A percentile compares a stretch with the other conserved stretches of the same genome.
Evolutionary conservation across 139 green algal genomes (phyloP).

Genomic region (Tetradesmus obliquus): DNA sequence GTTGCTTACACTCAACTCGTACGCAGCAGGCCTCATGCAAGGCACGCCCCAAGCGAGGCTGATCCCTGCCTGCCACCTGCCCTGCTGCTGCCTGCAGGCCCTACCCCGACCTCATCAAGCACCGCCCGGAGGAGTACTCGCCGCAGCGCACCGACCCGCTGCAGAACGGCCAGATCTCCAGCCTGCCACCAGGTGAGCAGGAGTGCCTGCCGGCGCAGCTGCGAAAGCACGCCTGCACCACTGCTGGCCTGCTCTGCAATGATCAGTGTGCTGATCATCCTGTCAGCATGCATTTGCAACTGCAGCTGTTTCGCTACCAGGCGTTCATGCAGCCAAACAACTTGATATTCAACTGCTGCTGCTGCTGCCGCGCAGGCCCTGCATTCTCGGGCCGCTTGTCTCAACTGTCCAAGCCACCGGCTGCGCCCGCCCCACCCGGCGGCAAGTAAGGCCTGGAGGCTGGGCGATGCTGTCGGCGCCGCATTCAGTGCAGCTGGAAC

Average conservation of each 20-base stretch:
- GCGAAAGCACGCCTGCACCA: neutral
- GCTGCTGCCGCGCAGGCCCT: neutral
- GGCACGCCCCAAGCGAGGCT: too few relatives aligned
- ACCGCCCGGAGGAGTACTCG: constrained; percentile 5
- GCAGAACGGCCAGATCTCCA: constrained; percentile 39
- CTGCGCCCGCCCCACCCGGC: neutral
- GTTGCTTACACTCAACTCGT: too few relatives aligned
- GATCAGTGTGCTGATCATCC: too few relatives aligned
- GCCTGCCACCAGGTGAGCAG: constrained; percentile 5
- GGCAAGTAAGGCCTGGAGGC: neutral
- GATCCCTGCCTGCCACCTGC: too few relatives aligned
- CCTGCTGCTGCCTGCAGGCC: neutral
- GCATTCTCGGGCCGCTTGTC: neutral
- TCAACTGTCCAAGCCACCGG: neutral
- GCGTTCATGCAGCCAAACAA: too few relatives aligned
- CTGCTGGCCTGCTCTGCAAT: neutral
- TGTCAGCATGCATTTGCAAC: too few relatives aligned
- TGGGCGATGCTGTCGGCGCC: too few relatives aligned
- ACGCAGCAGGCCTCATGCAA: neutral
- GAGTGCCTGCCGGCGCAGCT: neutral
- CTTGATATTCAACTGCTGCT: neutral
- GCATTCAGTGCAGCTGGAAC: neutral
- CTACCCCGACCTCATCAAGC: constrained; percentile 42
- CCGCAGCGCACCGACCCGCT: constrained; percentile 30
- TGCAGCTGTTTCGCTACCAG: too few relatives aligned